Evolutionary conservation across 23 red algal genomes (phyloP), one percentile per base, ranked within the genome.

Genomic region (Pyropia yezoensis): DNA sequence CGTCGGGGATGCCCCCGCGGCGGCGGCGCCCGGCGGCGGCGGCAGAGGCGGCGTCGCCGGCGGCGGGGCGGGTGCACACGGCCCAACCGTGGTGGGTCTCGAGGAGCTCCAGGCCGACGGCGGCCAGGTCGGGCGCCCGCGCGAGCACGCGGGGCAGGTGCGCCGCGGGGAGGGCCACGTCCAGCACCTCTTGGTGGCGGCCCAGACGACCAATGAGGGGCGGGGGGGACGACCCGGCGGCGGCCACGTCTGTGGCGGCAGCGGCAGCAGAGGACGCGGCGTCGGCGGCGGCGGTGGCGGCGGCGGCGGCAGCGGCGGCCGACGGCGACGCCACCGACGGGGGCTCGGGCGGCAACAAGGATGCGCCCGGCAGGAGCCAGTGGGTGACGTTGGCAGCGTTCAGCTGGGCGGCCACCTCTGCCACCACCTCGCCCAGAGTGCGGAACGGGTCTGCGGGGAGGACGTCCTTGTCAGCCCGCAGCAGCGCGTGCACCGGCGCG

Each of bases 311-410:
- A 13, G 7, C 39, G 39, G 11, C 39, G 39, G 39, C 39, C 39
- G 39, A 13, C 39, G 7, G 39, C 39, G 39, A 12, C 39, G 39
- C n/a, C n/a, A n/a, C 39, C 39, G 39, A 13, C 11, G 39, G 39
- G 6, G 39, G 39, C 39, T 47, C 39, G 25, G 60, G 4, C 4
- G 79, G 57, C 12, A 84, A 61, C 14, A 84, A 28, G 58, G 61
- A 59, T 5, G 75, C 50, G 15, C 79, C 79, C 22, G 79, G 79
- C 23, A 74, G 29, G 8, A 84, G 33, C 79, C 79, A 84, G 23
- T 74, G 67, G 0, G 79, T 84, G 14, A 84, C 69, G 39, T 75
- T 63, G 2, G 65, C 33, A 11, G 17, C 30, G 33, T 73, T 69
- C 18, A 84, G 68, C 18, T 62, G 63, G 49, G 47, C 60, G 21